These are phyloP conservation scores for Neurospora sp. DNA, from an alignment of 495 filamentous ascomycete species.

Conservation along the genomic window DNA sequence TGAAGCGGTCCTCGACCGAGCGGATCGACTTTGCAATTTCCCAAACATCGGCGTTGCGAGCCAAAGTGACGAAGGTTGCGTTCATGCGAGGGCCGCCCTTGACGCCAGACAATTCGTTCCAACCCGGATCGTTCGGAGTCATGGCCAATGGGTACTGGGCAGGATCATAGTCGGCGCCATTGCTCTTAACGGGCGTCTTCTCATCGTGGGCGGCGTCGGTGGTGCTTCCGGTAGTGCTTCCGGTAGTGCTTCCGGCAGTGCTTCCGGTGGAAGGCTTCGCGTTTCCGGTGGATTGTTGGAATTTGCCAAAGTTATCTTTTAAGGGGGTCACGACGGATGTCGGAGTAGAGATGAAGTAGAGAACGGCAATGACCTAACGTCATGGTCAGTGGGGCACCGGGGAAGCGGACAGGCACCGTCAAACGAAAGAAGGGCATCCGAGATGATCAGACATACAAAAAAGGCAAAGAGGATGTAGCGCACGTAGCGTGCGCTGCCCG, in stretches of 20 bases:
- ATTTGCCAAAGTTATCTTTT: not conserved
- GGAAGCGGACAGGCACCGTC: not conserved
- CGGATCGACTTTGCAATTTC: slow-evolving; percentile 93
- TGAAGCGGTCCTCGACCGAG: slow-evolving; percentile 94
- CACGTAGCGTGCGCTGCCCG: slow-evolving; percentile 57
- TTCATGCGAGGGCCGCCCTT: slow-evolving; percentile 66
- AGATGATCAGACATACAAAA: slow-evolving; percentile 50
- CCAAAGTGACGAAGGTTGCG: slow-evolving; percentile 92
- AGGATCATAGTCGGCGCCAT: slow-evolving; percentile 24
- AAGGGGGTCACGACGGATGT: slow-evolving; percentile 28
- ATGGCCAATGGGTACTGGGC: slow-evolving; percentile 40
- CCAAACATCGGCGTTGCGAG: slow-evolving; percentile 89
- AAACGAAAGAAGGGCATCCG: not conserved
- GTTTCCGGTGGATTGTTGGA: not conserved
- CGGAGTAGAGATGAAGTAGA: slow-evolving; percentile 75
- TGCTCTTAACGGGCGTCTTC: not conserved
- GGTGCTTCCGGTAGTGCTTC: slow-evolving; percentile 9
- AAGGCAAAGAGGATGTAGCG: slow-evolving; percentile 85
- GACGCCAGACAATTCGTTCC: slow-evolving; percentile 40
- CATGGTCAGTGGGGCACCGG: slow-evolving; percentile 6
- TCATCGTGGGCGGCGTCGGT: slow-evolving; percentile 7
- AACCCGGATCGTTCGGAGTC: slow-evolving; percentile 34
- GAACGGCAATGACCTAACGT: slow-evolving; percentile 54
- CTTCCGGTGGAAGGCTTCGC: not conserved
- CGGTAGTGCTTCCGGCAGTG: not conserved